Percentiles rank a stretch among this genome's conserved stretches.
Conservation (phyloP, 176 grass and related monocot species). For the maize (Zea mays) region Zm-B73-REFERENCE-NAM-5.0 NC_050100.1:33293001-33293500, state of each 20-base stretch:
- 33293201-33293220: neutral
- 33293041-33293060: neutral
- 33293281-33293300: constrained; percentile 8
- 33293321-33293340: neutral
- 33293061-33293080: neutral
- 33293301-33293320: neutral
- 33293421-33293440: neutral
- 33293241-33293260: neutral
- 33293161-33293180: neutral
- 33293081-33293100: neutral
- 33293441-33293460: neutral
- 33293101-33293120: neutral
- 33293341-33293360: neutral
- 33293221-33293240: constrained; percentile 15
- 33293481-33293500: constrained; percentile 6
- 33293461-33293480: neutral
- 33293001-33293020: too few relatives aligned
- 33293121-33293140: constrained; percentile 3
- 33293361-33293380: neutral
- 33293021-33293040: neutral
- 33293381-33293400: neutral
- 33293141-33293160: neutral
- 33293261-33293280: neutral
- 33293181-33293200: constrained; percentile 1
- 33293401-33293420: neutral